Evolutionary conservation across 75 land plant genomes (phyloP), one percentile per base, ranked within the genome.

Genomic region (Gnetum montanum): DNA sequence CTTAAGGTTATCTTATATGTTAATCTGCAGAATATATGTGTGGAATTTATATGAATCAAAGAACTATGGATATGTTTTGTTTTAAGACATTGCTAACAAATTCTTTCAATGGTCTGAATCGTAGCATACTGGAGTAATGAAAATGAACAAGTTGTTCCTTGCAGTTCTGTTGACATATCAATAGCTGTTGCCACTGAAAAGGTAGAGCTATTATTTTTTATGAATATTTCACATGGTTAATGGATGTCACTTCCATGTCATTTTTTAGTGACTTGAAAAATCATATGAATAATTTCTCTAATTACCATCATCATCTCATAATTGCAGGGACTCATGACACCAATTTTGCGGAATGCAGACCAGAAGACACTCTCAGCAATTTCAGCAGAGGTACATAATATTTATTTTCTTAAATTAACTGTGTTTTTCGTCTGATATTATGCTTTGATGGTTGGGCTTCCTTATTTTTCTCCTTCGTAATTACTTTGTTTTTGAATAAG

Each of bases 151-250:
- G 31, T 63, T 26, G 45, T 63, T 46, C 52, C 61, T 18, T 73
- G 81, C 46, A 69, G 84, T 31, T 72, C 88, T 8, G 69, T 90
- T 61, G 99, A 95, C 58, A 86, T 90, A 45, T 90, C 90, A 24
- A 80, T 94, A 62, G 98, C 98, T 25, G 96, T 94, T 25, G 98
- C 98, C 20, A 89, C 96, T 57, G 98, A 94, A 35, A 94, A 78
- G 96, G 98, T 89, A 72, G 37, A 31, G 46, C 12, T 8, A 3
- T 31, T 60, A 31, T 15, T 56, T 27, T n/a, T n/a, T n/a, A n/a
- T n/a, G n/a, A n/a, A n/a, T n/a, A 58, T 6, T 58, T 58, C 18
- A 5, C n/a, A 38, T 4, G 13, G 23, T 6, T 48, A 8, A 19
- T 8, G 50, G 18, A 8, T 48, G 7, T 48, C 10, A 48, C 15